Evolutionary conservation across 352 stramenopile genomes (phyloP).

Genomic region (Elongisporangium prolatum): DNA sequence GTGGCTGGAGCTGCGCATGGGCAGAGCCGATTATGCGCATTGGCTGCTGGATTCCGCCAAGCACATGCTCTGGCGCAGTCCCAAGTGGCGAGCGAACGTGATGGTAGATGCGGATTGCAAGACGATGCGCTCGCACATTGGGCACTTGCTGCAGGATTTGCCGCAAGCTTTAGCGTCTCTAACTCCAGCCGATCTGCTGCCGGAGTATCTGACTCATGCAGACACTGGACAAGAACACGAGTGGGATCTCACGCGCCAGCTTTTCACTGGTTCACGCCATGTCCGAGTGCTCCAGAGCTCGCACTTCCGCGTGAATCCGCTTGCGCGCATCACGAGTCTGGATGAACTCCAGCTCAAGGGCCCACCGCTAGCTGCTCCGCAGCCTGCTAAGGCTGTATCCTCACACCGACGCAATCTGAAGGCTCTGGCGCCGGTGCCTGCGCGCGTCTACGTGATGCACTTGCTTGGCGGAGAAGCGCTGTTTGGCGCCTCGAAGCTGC

Average conservation of each 20-base stretch:
- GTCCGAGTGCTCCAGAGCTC: constrained; percentile 28
- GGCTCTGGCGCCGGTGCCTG: neutral
- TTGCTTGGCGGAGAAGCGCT: neutral
- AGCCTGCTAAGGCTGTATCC: constrained; percentile 13
- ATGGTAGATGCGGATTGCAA: constrained; percentile 10
- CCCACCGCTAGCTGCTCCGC: neutral
- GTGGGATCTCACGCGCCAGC: constrained; percentile 2
- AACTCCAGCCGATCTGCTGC: constrained; percentile 22
- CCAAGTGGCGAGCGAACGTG: constrained; percentile 18
- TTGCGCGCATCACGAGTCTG: constrained; percentile 28
- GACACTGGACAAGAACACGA: neutral
- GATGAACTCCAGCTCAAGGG: constrained; percentile 13
- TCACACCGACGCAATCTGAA: neutral
- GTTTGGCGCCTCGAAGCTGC: constrained; percentile 16
- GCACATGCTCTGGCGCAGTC: constrained; percentile 24
- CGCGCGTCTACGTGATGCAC: constrained; percentile 26
- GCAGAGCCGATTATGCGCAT: constrained; percentile 14
- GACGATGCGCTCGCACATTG: constrained; percentile 7
- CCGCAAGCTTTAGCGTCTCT: constrained; percentile 10
- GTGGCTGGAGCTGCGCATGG: constrained; percentile 46
- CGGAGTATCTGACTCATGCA: constrained; percentile 16
- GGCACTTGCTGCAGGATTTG: constrained; percentile 18
- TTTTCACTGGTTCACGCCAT: neutral
- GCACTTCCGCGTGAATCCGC: constrained; percentile 42
- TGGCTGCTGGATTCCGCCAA: constrained; percentile 19